A percentile compares a stretch with the other conserved stretches of the same genome.
These are phyloP conservation scores for Panicum miliaceum DNA, from an alignment of 176 grass and related monocot species.

Conservation along the genomic window DNA sequence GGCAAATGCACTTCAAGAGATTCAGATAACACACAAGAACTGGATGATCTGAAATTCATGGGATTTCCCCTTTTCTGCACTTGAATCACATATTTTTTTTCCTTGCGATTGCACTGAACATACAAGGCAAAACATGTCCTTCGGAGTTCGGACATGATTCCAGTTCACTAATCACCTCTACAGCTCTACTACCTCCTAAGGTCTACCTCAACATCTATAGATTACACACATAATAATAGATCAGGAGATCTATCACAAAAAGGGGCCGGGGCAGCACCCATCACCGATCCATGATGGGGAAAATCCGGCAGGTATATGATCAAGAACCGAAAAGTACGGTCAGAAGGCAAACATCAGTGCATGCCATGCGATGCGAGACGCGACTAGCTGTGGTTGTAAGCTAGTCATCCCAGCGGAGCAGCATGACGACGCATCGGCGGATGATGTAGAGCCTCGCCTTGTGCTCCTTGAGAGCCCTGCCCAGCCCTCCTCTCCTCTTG, in stretches of 20 bases:
- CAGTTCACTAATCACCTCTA: neutral
- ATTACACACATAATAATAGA: slow-evolving; percentile 20
- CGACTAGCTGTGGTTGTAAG: neutral
- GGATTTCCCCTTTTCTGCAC: neutral
- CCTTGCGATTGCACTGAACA: neutral
- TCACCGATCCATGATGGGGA: neutral
- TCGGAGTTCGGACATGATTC: neutral
- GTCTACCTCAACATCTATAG: neutral
- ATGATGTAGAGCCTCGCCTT: slow-evolving; percentile 40
- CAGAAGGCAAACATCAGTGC: neutral
- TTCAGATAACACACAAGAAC: neutral
- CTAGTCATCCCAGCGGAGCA: slow-evolving; percentile 38
- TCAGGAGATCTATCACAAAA: slow-evolving; percentile 24
- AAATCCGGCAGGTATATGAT: neutral
- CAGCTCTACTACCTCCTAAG: neutral
- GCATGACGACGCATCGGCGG: slow-evolving; percentile 35
- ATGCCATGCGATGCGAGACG: neutral
- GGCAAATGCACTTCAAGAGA: neutral
- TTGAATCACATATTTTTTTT: neutral
- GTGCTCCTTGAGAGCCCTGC: slow-evolving; percentile 39
- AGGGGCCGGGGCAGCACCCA: neutral
- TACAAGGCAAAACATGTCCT: slow-evolving; percentile 35
- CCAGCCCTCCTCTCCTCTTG: slow-evolving; percentile 29
- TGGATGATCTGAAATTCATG: neutral
- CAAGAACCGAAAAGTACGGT: neutral